Base-by-base conservation (phyloP, 768 basidiomycete genomes). In the Fibroporia radiculosa region DNA sequence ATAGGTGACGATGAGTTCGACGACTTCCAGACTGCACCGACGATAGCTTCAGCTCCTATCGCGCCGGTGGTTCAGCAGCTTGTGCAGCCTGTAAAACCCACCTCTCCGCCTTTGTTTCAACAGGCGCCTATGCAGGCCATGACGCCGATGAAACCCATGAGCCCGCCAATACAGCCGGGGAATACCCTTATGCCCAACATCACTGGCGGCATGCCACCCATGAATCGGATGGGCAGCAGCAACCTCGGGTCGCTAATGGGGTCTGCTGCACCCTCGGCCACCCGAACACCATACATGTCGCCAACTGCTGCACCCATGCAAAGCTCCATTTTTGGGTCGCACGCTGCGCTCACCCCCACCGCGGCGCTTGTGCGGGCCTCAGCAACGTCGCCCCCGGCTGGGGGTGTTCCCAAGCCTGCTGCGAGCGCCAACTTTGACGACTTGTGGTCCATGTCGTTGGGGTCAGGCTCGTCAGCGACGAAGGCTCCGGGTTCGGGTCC, bases 391-490 rank as follows among this genome's bases (percentile, higher is more conserved):
- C 51, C 60, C 1, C 54, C 55, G 4, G 47, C 48, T 6, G 34
- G 59, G 1, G 29, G 62, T 10, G 46, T 66, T 13, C 58, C 67
- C 14, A 59, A 69, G 18, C 47, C 65, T 6, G 40, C 56, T 59
- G 49, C 79, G 28, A 56, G 61, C 45, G 66, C 74, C 45, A 82
- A 80, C 56, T 96, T 95, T 57, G 93, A 93, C 50, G 93, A 96
- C 60, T 62, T 96, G 52, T 96, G 88, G 87, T 76, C 77, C 18
- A 72, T 92, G 73, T 86, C 84, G 1, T 73, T 93, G 28, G 84
- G 83, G 23, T 53, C 66, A 8, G 47, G 39, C 6, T 48, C 62
- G 6, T 47, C 62, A 11, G 44, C 70, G 12, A 54, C 43, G 26
- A 49, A 70, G 29, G 59, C 75, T 2, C 59, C 63, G 36, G 39